Evolutionary conservation across 2,329 filamentous ascomycete genomes (phyloP), one percentile per base, ranked within the genome.

Genomic region (Ramichloridium luteum): DNA sequence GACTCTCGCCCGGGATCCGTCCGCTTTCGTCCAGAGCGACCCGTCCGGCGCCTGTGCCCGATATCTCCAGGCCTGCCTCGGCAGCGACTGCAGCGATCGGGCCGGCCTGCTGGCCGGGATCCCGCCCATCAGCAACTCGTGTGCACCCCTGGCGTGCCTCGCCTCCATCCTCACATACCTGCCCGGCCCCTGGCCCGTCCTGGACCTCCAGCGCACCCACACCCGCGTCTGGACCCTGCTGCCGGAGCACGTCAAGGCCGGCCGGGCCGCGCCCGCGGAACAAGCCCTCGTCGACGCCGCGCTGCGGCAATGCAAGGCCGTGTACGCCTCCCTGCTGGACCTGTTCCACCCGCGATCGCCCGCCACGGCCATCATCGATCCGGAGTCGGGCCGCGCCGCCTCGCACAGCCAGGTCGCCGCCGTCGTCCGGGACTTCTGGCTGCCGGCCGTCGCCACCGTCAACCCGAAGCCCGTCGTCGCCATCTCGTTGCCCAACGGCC

Each of bases 401-500:
- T 42, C 31, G 13, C 51, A 54, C 37, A 33, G 39, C 25, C 34
- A 39, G 10, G 43, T 56, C 17, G 37, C 46, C 10, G 31, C 30
- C 9, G 45, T 43, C 16, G 39, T 55, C n/a, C 30, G 34, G 10
- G 33, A 41, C 15, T 56, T 56, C 34, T 32, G 34, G 18, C 34
- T 54, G 11, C 47, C 49, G 1, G 17, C 48, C 27, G 31, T 27
- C n/a, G 17, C 5, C 9, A 22, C 36, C 1, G 35, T 30, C 13
- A 32, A 36, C 13, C 32, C 22, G 13, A 64, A 64, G 38, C 62
- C 64, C 3, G 53, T 65, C 9, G 57, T 70, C 6, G 66, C 62
- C 16, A 60, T 72, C 27, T 62, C 67, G 2, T 45, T 72, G 4
- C 66, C 67, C 1, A 72, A 72, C 40, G 68, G 68, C 3, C 64